Evolutionary conservation across 208 protist genomes (phyloP).

Genomic region (Endotrypanum monterogeii): DNA sequence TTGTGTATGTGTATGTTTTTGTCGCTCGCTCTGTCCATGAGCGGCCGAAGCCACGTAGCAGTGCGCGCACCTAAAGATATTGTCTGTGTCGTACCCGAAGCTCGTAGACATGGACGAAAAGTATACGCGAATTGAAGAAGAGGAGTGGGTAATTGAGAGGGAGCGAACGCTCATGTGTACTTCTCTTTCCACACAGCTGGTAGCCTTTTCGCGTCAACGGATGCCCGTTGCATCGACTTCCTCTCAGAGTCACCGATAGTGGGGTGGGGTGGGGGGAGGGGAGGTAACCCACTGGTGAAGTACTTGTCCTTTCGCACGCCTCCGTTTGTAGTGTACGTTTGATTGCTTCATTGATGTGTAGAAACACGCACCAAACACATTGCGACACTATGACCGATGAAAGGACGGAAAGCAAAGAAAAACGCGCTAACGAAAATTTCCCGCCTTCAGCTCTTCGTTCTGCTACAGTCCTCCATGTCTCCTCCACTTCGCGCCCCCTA

Average conservation of each 20-base stretch:
- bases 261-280: no score
- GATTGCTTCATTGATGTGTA: not conserved
- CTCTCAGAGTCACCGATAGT: no score
- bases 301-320: not conserved
- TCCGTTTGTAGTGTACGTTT: not conserved
- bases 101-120: no score
- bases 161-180: not conserved
- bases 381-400: no score
- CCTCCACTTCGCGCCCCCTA: not conserved
- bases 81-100: no score
- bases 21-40: no score
- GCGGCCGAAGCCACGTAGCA: no score
- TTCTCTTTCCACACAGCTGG: not conserved
- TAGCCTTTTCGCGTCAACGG: not conserved
- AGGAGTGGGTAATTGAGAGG: not conserved
- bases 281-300: not conserved
- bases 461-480: not conserved
- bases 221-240: not conserved
- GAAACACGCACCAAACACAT: not conserved
- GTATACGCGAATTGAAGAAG: not conserved
- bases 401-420: no score
- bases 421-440: not conserved
- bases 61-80: no score
- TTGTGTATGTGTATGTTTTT: no score
- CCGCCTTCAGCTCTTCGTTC: not conserved